Conservation (phyloP, 2,329 filamentous ascomycete species). For the Epichloe uncinata region DNA sequence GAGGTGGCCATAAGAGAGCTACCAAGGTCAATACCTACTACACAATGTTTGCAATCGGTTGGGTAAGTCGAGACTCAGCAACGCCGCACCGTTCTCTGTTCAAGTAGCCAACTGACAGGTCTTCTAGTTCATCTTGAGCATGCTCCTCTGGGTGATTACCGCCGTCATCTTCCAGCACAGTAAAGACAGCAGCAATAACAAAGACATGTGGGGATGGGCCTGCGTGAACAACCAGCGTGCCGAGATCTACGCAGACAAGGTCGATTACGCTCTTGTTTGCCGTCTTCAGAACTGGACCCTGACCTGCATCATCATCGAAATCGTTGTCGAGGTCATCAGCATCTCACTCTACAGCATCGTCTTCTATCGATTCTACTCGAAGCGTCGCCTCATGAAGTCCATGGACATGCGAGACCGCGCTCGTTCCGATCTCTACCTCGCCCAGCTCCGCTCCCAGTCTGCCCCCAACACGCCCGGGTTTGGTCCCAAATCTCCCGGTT, state of each 20-base stretch:
- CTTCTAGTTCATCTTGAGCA: slow-evolving; percentile 64
- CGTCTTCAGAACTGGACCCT: slow-evolving; percentile 88
- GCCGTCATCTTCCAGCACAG: slow-evolving; percentile 73
- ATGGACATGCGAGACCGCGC: slow-evolving; percentile 94
- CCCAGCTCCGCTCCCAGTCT: slow-evolving; percentile 69
- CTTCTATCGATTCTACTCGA: slow-evolving; percentile 96
- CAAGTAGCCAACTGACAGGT: not conserved
- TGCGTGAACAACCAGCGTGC: slow-evolving; percentile 78
- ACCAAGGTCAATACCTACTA: slow-evolving; percentile 95
- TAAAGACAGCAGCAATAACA: slow-evolving; percentile 53
- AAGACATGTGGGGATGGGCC: slow-evolving; percentile 98
- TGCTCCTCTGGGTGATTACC: slow-evolving; percentile 82
- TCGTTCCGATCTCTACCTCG: slow-evolving; percentile 88
- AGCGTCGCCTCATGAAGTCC: slow-evolving; percentile 86
- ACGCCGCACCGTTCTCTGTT: too few relatives aligned
- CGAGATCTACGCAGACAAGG: slow-evolving; percentile 62
- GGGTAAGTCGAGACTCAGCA: slow-evolving; percentile 27
- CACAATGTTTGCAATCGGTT: slow-evolving; percentile 81
- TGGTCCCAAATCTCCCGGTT: slow-evolving; percentile 44
- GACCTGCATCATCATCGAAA: slow-evolving; percentile 93
- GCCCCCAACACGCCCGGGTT: slow-evolving; percentile 92
- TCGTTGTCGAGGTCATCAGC: slow-evolving; percentile 82
- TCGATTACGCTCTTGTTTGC: slow-evolving; percentile 85
- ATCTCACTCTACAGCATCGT: slow-evolving; percentile 88
- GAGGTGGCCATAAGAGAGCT: slow-evolving; percentile 74